Evolutionary conservation across 495 filamentous ascomycete species (phyloP).

Genomic region (Aspergillus bridgeri): DNA sequence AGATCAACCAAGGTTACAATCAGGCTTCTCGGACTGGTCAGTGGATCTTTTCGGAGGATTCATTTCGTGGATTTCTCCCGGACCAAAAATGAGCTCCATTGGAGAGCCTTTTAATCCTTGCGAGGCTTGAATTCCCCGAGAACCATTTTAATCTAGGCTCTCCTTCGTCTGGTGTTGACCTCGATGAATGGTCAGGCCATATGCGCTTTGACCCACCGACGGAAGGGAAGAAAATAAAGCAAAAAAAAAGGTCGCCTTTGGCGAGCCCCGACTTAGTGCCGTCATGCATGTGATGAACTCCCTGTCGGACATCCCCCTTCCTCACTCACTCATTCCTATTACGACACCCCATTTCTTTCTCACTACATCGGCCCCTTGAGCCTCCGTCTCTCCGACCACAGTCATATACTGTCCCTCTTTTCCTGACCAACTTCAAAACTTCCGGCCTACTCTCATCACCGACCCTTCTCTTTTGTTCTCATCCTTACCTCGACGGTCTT

Average conservation of each 20-base stretch:
- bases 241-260: neutral
- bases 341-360: neutral
- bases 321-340: neutral
- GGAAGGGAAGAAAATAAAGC: neutral
- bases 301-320: no score
- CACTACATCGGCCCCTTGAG: neutral
- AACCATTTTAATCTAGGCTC: neutral
- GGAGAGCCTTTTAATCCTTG: neutral
- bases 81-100: no score
- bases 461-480: constrained; percentile 11
- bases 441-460: constrained; percentile 3
- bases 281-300: constrained; percentile 8
- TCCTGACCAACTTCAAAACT: neutral
- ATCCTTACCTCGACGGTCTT: constrained; percentile 6
- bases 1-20: neutral
- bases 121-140: neutral
- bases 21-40: neutral
- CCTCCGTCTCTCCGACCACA: neutral
- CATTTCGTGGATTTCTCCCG: neutral
- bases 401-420: constrained; percentile 2
- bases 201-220: neutral
- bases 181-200: neutral
- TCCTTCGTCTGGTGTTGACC: neutral
- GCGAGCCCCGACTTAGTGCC: neutral
- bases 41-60: neutral